Percentiles rank a stretch among this genome's conserved stretches.
phyloP scores from a whole-genome alignment of 1,284 basidiomycete genomes.

The Papiliotrema nemorosa region DNA sequence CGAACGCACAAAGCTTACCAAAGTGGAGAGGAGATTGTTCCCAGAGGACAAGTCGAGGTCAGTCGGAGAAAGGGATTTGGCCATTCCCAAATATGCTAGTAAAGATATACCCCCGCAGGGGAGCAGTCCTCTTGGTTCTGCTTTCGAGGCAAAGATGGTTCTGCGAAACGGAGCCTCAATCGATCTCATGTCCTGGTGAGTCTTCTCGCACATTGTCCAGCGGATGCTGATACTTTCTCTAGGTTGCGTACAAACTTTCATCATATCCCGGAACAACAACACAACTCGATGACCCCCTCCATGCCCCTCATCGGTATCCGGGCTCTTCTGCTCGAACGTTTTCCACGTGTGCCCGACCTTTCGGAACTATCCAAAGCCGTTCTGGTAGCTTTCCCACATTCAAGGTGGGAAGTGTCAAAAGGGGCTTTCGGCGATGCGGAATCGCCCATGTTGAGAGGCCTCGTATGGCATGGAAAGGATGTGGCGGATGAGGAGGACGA shows the following conservation, averaged over 20 bases:
- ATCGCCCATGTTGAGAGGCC: slow-evolving; percentile 39
- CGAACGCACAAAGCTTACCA: slow-evolving; percentile 17
- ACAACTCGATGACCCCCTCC: slow-evolving; percentile 31
- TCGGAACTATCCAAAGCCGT: slow-evolving; percentile 39
- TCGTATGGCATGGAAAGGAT: slow-evolving; percentile 44
- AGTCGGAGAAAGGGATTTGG: slow-evolving; percentile 10
- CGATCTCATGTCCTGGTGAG: slow-evolving; percentile 45
- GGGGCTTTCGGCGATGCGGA: slow-evolving; percentile 19
- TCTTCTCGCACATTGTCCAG: slow-evolving; percentile 1
- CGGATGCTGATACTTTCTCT: slow-evolving; percentile 6
- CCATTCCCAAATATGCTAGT: neutral
- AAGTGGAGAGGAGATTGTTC: slow-evolving; percentile 31
- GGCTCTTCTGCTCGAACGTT: slow-evolving; percentile 38
- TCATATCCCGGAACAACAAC: slow-evolving; percentile 33
- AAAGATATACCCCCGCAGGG: neutral
- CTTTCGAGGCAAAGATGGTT: slow-evolving; percentile 45
- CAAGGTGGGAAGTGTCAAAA: slow-evolving; percentile 33
- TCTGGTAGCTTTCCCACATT: slow-evolving; percentile 39
- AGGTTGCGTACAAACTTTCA: slow-evolving; percentile 47
- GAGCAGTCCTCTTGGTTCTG: slow-evolving; percentile 31
- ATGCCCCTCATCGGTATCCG: slow-evolving; percentile 42
- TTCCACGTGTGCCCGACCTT: slow-evolving; percentile 38
- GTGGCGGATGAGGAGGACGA: slow-evolving; percentile 31
- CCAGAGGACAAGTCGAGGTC: slow-evolving; percentile 24
- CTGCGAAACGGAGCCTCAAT: slow-evolving; percentile 40